phyloP scores from a whole-genome alignment of 2,329 filamentous ascomycete genomes.

The Calonectria hawksworthii region DNA sequence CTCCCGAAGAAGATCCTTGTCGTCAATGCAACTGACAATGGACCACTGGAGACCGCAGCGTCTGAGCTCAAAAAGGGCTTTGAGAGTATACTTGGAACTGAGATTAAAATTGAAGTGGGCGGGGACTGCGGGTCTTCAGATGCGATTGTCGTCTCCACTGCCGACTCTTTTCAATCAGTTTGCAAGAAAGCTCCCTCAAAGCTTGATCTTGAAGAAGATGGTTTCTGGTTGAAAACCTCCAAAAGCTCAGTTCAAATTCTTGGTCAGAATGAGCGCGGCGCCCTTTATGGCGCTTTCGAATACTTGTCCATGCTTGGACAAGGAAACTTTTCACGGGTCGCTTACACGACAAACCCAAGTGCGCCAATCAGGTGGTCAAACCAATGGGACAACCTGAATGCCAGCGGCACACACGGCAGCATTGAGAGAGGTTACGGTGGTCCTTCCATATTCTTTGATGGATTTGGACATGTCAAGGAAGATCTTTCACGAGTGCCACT shows the following conservation, averaged over 20 bases:
- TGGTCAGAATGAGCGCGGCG: constrained; percentile 75
- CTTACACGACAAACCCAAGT: constrained; percentile 67
- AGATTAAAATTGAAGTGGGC: constrained; percentile 52
- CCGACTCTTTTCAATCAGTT: constrained; percentile 24
- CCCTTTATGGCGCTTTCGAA: constrained; percentile 78
- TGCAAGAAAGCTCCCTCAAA: constrained; percentile 19
- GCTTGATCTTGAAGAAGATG: constrained; percentile 64
- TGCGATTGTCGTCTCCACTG: constrained; percentile 31
- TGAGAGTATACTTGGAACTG: constrained; percentile 67
- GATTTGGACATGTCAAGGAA: constrained; percentile 64
- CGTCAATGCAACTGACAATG: constrained; percentile 66
- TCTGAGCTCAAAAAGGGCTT: constrained; percentile 72
- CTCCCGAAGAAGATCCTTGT: constrained; percentile 65
- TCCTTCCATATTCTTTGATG: constrained; percentile 75
- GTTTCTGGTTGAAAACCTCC: constrained; percentile 70
- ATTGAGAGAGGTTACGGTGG: constrained; percentile 80
- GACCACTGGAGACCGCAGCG: constrained; percentile 72
- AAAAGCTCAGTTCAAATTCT: constrained; percentile 67
- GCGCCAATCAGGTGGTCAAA: constrained; percentile 78
- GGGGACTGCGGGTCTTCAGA: background rate
- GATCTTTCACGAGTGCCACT: constrained; percentile 72
- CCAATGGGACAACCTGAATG: constrained; percentile 79
- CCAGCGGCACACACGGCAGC: constrained; percentile 60
- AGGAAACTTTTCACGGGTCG: constrained; percentile 60
- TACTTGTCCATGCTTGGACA: constrained; percentile 77